Base-by-base conservation (phyloP, 1,284 basidiomycete genomes). In the Agroathelia rolfsii region DNA sequence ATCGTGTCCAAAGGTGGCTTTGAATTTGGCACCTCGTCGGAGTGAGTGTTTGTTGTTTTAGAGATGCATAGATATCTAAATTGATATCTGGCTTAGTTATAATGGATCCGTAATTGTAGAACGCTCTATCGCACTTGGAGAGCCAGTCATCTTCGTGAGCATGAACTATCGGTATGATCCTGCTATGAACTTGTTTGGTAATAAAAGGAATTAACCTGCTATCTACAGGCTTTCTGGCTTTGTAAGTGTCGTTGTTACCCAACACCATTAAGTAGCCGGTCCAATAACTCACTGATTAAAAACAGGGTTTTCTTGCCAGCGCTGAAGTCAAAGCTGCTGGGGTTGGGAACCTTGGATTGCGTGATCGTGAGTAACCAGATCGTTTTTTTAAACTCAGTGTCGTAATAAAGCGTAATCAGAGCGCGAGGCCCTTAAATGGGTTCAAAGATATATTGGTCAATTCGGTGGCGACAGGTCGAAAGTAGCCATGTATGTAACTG, bases 121-220 rank as follows among this genome's bases (percentile, higher is more conserved):
- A 17, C 59, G 63, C 9, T 72, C 72, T 2, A 51, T 71, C 9
- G 49, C 47, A 5, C 43, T 72, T n/a, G 57, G 55, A 15, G 51
- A 61, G 35, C 69, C 70, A 0, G 55, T 70, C 16, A 54, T 76
- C 31, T 67, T 68, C 37, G 66, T 70, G n/a, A 63, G 68, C 26
- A 58, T 72, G 54, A 76, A 76, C 46, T 74, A 76, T 44, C 60
- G 72, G 47, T 10, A n/a, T n/a, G 17, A 13, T 18, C 13, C 30
- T 46, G 41, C n/a, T n/a, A n/a, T n/a, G n/a, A n/a, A n/a, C n/a
- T n/a, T n/a, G n/a, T n/a, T n/a, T n/a, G n/a, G n/a, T n/a, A n/a
- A n/a, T n/a, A n/a, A n/a, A n/a, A n/a, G n/a, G n/a, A n/a, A n/a
- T n/a, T n/a, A n/a, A n/a, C n/a, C n/a, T n/a, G n/a, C n/a, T n/a